These are phyloP conservation scores for Yarrowia divulgata DNA, from an alignment of 805 yeast species.

Conservation along the genomic window DNA sequence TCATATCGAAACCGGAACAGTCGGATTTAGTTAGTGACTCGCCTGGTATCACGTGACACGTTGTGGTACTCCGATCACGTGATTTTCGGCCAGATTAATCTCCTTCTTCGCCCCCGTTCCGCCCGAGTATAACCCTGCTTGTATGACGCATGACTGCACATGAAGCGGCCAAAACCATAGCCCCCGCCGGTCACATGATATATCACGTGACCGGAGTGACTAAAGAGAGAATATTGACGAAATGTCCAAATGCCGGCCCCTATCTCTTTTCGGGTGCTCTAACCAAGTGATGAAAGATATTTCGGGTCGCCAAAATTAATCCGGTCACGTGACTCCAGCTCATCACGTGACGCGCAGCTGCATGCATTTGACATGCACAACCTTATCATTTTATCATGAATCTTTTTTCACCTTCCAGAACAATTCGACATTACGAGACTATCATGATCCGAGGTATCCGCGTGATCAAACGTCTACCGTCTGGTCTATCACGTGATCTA, in stretches of 20 bases:
- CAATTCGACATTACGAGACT: neutral
- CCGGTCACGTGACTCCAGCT: neutral
- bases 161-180: neutral
- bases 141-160: neutral
- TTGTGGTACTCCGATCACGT: neutral
- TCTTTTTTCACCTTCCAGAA: no score
- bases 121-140: neutral
- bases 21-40: neutral
- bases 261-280: no score
- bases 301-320: no score
- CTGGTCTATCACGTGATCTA: neutral
- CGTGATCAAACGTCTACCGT: neutral
- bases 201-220: neutral
- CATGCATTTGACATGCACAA: neutral
- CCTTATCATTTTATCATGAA: neutral
- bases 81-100: neutral
- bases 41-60: neutral
- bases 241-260: no score
- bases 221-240: neutral
- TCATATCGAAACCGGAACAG: neutral
- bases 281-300: no score
- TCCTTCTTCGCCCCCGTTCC: neutral
- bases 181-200: neutral
- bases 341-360: neutral
- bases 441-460: neutral